Evolutionary conservation across 495 filamentous ascomycete genomes (phyloP).

Genomic region (Pseudevernia furfuracea): DNA sequence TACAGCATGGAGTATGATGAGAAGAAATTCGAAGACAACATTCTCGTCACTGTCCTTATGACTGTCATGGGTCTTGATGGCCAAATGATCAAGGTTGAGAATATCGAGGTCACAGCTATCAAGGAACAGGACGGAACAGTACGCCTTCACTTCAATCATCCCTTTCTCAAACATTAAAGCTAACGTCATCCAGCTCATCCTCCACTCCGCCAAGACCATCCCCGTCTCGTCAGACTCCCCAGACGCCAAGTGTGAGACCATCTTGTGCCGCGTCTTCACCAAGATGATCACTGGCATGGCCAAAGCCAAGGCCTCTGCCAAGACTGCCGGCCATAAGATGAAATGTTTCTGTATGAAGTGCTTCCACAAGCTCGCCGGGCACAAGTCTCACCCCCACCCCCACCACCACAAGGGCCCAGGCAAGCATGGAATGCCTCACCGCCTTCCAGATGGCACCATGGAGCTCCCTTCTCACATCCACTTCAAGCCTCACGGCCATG

Average conservation of each 20-base stretch:
- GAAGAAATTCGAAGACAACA: slow-evolving; percentile 19
- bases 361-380: slow-evolving; percentile 18
- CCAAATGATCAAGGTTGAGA: slow-evolving; percentile 44
- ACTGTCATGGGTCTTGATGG: slow-evolving; percentile 42
- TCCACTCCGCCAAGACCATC: slow-evolving; percentile 18
- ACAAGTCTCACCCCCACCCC: slow-evolving; percentile 13
- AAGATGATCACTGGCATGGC: slow-evolving; percentile 19
- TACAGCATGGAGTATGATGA: slow-evolving; percentile 25
- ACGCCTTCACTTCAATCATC: slow-evolving; percentile 4
- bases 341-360: slow-evolving; percentile 27
- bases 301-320: slow-evolving; percentile 24
- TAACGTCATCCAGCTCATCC: slow-evolving; percentile 12
- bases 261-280: slow-evolving; percentile 26
- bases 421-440: slow-evolving; percentile 16
- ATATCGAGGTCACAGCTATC: slow-evolving; percentile 39
- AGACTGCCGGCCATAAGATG: slow-evolving; percentile 21
- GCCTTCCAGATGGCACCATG: slow-evolving; percentile 16
- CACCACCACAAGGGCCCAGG: slow-evolving; percentile 6
- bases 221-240: slow-evolving; percentile 15
- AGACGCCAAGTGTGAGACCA: slow-evolving; percentile 25
- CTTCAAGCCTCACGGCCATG: slow-evolving; percentile 29
- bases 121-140: slow-evolving; percentile 32
- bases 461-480: slow-evolving; percentile 27
- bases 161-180: not conserved
- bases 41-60: slow-evolving; percentile 20